Evolutionary conservation across 1,284 basidiomycete genomes (phyloP).

Genomic region (Caloboletus inedulis): DNA sequence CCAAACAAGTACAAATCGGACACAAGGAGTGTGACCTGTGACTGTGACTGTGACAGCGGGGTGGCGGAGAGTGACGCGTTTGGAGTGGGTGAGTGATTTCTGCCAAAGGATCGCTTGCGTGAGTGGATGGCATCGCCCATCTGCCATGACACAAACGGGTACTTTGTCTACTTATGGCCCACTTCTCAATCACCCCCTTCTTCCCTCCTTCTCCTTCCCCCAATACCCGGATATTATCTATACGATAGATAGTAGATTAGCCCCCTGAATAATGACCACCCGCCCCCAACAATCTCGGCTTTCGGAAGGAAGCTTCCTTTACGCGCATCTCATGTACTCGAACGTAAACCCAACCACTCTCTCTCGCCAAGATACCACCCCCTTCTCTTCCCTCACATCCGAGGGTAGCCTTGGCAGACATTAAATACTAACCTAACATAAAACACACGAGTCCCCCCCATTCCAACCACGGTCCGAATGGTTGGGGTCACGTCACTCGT

Average conservation of each 20-base stretch:
- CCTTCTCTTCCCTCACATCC: neutral
- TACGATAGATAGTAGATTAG: neutral
- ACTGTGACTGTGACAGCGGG: constrained; percentile 12
- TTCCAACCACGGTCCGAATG: neutral
- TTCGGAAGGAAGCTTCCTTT: neutral
- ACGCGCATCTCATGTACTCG: too few species aligned
- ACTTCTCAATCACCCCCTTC: neutral
- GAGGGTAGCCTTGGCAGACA: neutral
- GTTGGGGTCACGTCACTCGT: constrained; percentile 6
- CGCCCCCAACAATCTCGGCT: neutral
- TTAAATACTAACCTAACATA: neutral
- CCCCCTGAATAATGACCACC: neutral
- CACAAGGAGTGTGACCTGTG: constrained; percentile 7
- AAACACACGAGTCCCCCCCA: neutral
- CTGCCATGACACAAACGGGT: neutral
- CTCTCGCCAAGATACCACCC: neutral
- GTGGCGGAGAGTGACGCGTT: constrained; percentile 9
- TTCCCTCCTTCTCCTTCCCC: neutral
- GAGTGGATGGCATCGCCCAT: neutral
- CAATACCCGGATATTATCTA: neutral
- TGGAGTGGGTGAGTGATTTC: constrained; percentile 26
- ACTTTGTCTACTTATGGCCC: constrained; percentile 18
- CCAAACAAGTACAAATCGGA: constrained; percentile 27
- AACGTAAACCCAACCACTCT: neutral
- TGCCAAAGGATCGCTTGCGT: constrained; percentile 26